Evolutionary conservation across 208 protist genomes (phyloP), one percentile per base, ranked within the genome.

Genomic region (Crithidia fasciculata): DNA sequence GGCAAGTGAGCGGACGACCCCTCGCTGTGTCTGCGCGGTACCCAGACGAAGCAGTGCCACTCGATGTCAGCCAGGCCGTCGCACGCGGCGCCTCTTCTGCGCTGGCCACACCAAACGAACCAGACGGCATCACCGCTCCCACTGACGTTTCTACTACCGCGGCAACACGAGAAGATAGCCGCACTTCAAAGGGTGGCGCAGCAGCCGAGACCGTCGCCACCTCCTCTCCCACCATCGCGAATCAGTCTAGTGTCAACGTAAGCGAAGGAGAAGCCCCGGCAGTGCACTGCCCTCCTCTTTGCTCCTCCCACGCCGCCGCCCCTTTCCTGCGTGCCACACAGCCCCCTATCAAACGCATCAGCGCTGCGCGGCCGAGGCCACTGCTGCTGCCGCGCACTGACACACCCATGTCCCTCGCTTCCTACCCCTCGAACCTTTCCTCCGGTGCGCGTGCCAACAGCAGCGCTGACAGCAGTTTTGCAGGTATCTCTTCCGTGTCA

Each of bases 391-490:
- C 64, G 7, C 52, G 53, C 53, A 19, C 52, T 0, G 64, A 69
- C 52, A 58, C 49, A 4, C 19, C 53, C 53, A 50, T 59, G 63
- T 59, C 62, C 10, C 40, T 68, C 0, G 39, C 37, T 18, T 69
- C 63, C 8, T 65, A 58, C 63, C n/a, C 63, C 12, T 58, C 72
- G 41, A 69, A 70, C 45, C 28, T 70, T 5, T 76, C 55, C 5
- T 19, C 39, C 2, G 58, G 39, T 41, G 19, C 54, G 43, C 55
- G 8, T 12, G 43, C 39, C n/a, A 76, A 70, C 63, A 70, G 53
- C 72, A 76, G 63, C 63, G 62, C 55, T 10, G 57, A 54, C 41
- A 70, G 62, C 63, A 76, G 63, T 39, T 57, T 76, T 41, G 64
- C 40, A 0, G 64, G 64, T 15, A 58, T 59, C 52, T 59, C 64